These are phyloP conservation scores for Alternaria gansuensis DNA, from an alignment of 2,329 filamentous ascomycete genomes.

Conservation along the genomic window DNA sequence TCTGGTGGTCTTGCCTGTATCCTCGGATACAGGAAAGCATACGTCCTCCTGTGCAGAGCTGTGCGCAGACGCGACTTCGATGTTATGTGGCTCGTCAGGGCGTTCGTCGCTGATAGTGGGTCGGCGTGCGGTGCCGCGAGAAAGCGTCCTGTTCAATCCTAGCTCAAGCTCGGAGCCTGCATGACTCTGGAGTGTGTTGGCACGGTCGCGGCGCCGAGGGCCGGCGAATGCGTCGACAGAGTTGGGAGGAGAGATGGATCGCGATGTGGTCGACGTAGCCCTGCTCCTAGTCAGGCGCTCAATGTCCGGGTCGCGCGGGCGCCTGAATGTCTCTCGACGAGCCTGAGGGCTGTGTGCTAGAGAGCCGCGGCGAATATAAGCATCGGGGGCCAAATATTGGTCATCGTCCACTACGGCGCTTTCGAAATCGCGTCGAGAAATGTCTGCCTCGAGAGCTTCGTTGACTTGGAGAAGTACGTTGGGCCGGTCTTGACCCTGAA, in stretches of 20 bases:
- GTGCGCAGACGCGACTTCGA: conserved; percentile 68
- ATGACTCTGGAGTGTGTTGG: conserved; percentile 70
- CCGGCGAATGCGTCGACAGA: conserved; percentile 98
- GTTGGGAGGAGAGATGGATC: conserved; percentile 88
- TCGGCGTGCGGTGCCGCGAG: conserved; percentile 70
- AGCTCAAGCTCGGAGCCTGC: conserved; percentile 62
- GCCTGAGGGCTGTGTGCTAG: conserved; percentile 49
- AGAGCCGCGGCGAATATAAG: conserved; percentile 61
- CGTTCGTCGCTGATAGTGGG: conserved; percentile 68
- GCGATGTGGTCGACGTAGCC: conserved; percentile 63
- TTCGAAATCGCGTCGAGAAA: conserved; percentile 80
- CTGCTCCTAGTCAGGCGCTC: conserved; percentile 54
- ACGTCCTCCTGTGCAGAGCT: conserved; percentile 86
- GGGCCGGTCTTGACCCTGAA: conserved; percentile 58
- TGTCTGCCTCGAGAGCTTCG: conserved; percentile 56
- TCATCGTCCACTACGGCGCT: conserved; percentile 84
- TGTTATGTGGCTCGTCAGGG: conserved; percentile 67
- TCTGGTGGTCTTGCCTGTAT: conserved; percentile 80
- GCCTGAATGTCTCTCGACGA: conserved; percentile 57
- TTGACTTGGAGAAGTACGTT: conserved; percentile 57
- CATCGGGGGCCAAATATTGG: conserved; percentile 53
- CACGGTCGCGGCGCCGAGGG: conserved; percentile 82
- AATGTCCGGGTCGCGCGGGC: conserved; percentile 48
- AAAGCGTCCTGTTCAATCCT: conserved; percentile 74
- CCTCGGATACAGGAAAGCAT: conserved; percentile 79